Evolutionary conservation across 768 basidiomycete species (phyloP), one percentile per base, ranked within the genome.

Genomic region (Gymnopilus junonius): DNA sequence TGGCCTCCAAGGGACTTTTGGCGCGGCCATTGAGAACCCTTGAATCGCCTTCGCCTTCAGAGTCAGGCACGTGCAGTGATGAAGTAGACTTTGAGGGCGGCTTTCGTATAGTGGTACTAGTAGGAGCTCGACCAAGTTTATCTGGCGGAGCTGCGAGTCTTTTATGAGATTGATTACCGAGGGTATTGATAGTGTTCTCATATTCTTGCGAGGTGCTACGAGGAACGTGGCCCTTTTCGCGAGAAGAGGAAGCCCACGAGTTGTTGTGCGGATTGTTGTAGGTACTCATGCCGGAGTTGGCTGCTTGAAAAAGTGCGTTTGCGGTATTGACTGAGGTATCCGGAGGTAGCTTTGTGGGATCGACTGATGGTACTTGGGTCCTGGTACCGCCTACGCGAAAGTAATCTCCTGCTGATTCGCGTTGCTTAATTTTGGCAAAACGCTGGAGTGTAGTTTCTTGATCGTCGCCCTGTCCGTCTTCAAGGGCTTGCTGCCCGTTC

Each of bases 281-380:
- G 5, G 69, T 64, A 48, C 66, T 68, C 80, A 85, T 84, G 62
- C 80, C 78, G 46, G 63, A 40, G 45, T 62, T 59, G 72, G 77
- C 79, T 20, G 93, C 94, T 73, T 89, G 87, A 67, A 82, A 79
- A 71, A 95, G 91, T 31, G 93, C 94, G 69, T 85, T 85, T 10
- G 93, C 94, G 70, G 94, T 89, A 75, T 93, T 91, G 55, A 95
- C 94, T 20, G 92, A 89, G 46, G 94, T 95, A 75, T 93, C 92
- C 70, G 90, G 85, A 62, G 74, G 72, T 89, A 89, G 91, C 81
- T 81, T 87, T 69, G 87, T 83, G 42, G 92, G 92, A 55, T 87
- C 80, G n/a, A 82, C 82, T 15, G 78, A 76, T 48, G 76, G 74
- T 69, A 72, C 82, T 70, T 74, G 83, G 71, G 77, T 79, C 77